phyloP scores from a whole-genome alignment of 257 asterid species.

The Solanum medicagineum region DNA sequence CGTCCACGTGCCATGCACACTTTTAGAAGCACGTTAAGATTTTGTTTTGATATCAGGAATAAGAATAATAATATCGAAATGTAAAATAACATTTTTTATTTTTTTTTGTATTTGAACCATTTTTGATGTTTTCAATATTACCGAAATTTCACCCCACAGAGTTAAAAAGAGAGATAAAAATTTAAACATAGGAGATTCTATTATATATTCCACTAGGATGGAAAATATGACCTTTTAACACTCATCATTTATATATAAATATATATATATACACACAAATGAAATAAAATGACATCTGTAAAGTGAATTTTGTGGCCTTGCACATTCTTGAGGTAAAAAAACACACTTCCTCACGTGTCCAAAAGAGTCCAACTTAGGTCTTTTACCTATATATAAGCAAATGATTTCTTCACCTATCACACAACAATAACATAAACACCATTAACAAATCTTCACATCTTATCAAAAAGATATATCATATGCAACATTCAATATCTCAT shows the following conservation, averaged over 20 bases:
- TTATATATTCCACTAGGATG: too few relatives aligned
- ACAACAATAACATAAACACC: not conserved
- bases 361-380: not conserved
- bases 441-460: not conserved
- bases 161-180: too few relatives aligned
- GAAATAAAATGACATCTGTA: not conserved
- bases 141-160: too few relatives aligned
- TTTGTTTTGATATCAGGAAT: not conserved
- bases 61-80: not conserved
- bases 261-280: too few relatives aligned
- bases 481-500: not conserved
- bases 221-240: too few relatives aligned
- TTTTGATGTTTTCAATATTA: too few relatives aligned
- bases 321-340: not conserved
- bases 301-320: not conserved
- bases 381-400: not conserved
- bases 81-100: not conserved
- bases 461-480: not conserved
- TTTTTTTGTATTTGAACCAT: not conserved
- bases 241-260: too few relatives aligned
- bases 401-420: not conserved
- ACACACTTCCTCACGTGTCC: not conserved
- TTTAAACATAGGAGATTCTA: too few relatives aligned
- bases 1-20: not conserved
- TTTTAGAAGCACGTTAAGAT: too few relatives aligned